Evolutionary conservation across 345 rosid genomes (phyloP).

Genomic region (Citrus trifoliata): DNA sequence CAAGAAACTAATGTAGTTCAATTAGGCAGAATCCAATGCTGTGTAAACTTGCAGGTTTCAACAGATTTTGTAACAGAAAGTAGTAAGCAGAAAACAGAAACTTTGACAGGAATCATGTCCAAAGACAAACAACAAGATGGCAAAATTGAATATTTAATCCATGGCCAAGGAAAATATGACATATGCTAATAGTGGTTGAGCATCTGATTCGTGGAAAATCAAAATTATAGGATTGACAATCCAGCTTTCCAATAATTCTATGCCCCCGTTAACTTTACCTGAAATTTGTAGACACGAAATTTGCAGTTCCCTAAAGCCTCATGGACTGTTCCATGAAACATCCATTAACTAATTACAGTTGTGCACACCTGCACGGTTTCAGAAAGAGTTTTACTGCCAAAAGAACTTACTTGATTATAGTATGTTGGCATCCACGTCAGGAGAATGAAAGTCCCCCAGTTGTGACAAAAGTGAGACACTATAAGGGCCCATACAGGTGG

Average conservation of each 20-base stretch:
- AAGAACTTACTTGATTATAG: constrained; percentile 69
- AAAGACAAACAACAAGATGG: not conserved
- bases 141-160: not conserved
- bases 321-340: not conserved
- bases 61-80: not conserved
- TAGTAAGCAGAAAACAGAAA: not conserved
- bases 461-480: constrained; percentile 80
- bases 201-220: not conserved
- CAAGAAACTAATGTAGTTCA: constrained; percentile 1
- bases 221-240: not conserved
- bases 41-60: not conserved
- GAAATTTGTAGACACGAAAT: not conserved
- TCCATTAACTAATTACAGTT: not conserved
- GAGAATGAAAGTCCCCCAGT: constrained; percentile 95
- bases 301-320: not conserved
- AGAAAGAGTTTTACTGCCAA: not conserved
- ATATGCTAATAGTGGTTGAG: not conserved
- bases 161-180: too few relatives aligned
- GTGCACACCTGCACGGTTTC: not conserved
- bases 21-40: not conserved
- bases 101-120: not conserved
- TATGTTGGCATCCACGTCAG: constrained; percentile 98
- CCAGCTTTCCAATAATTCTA: not conserved
- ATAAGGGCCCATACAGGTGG: constrained; percentile 94
- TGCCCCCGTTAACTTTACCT: not conserved